These are phyloP conservation scores for Platanthera zijinensis DNA, from an alignment of 106 monocot species.

Conservation along the genomic window DNA sequence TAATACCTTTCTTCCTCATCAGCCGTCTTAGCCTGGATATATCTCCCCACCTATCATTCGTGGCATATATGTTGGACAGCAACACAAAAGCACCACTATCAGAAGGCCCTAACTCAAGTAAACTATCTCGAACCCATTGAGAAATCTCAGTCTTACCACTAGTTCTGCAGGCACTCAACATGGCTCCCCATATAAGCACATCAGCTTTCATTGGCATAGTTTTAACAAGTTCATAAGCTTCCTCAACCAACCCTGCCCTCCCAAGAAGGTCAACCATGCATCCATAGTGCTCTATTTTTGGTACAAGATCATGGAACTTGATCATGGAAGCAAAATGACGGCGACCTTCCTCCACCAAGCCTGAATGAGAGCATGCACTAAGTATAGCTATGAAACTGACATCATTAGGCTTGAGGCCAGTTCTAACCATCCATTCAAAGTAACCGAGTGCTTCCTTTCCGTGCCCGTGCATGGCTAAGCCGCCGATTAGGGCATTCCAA, in stretches of 20 bases:
- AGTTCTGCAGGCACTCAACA: slow-evolving; percentile 57
- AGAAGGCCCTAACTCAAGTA: slow-evolving; percentile 40
- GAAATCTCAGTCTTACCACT: slow-evolving; percentile 48
- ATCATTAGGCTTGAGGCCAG: slow-evolving; percentile 34
- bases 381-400: slow-evolving; percentile 58
- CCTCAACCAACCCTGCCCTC: slow-evolving; percentile 39
- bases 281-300: slow-evolving; percentile 16
- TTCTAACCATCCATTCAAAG: slow-evolving; percentile 33
- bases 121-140: slow-evolving; percentile 43
- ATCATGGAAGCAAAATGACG: slow-evolving; percentile 22
- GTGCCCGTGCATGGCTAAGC: slow-evolving; percentile 55
- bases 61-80: slow-evolving; percentile 72
- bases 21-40: slow-evolving; percentile 44
- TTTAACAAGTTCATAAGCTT: slow-evolving; percentile 51
- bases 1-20: slow-evolving; percentile 47
- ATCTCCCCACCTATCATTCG: slow-evolving; percentile 55
- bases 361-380: slow-evolving; percentile 60
- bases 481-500: slow-evolving; percentile 76
- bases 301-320: not conserved
- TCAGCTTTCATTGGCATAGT: slow-evolving; percentile 58
- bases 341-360: slow-evolving; percentile 36
- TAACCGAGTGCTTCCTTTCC: slow-evolving; percentile 27
- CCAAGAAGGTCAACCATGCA: slow-evolving; percentile 85
- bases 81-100: slow-evolving; percentile 66
- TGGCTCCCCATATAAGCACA: slow-evolving; percentile 46